Evolutionary conservation across 2,329 filamentous ascomycete species (phyloP), one percentile per base, ranked within the genome.

Genomic region (Dothiorella sarmentorum): DNA sequence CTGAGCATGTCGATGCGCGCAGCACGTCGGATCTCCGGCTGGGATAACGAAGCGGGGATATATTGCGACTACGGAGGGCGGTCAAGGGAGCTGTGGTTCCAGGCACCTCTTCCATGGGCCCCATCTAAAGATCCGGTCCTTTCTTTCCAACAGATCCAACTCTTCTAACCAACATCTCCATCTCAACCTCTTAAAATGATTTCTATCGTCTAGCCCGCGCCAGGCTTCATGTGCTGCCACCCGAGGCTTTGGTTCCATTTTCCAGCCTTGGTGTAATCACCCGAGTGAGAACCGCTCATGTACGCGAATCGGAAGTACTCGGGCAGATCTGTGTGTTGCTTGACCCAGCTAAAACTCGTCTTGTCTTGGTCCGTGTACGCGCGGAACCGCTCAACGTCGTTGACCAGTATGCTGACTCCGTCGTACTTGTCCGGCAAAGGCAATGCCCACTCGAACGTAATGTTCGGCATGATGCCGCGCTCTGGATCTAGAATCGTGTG

Each of bases 311-410:
- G 77, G 67, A 93, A 92, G 67, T 91, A 93, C 71, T 91, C 87
- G 37, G 85, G 83, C 44, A 75, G 58, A 5, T 62, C 67, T 17
- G 61, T 59, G 7, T 63, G 60, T 35, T 67, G 67, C 61, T 85
- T 78, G 0, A 73, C 74, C 86, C 87, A 90, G 0, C 81, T 80
- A 63, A 88, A 88, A 10, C 67, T 69, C 2, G 69, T 65, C 37
- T 78, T 77, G 38, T 76, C 79, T 44, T 80, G 81, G 61, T 88
- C 87, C 18, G 77, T 68, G 71, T 87, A 93, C 5, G 82, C 82
- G n/a, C 87, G 78, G 70, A 87, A 91, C 18, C 89, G 78, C 73
- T 95, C 90, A 0, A 95, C 90, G 65, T 95, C 90, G 67, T 95
- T 94, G 63, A 95, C 88, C 0, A 95, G 76, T 15, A 94, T 81